These are phyloP conservation scores for Paracorniculantispora psalliotae DNA, from an alignment of 2,329 filamentous ascomycete genomes.

Conservation along the genomic window DNA sequence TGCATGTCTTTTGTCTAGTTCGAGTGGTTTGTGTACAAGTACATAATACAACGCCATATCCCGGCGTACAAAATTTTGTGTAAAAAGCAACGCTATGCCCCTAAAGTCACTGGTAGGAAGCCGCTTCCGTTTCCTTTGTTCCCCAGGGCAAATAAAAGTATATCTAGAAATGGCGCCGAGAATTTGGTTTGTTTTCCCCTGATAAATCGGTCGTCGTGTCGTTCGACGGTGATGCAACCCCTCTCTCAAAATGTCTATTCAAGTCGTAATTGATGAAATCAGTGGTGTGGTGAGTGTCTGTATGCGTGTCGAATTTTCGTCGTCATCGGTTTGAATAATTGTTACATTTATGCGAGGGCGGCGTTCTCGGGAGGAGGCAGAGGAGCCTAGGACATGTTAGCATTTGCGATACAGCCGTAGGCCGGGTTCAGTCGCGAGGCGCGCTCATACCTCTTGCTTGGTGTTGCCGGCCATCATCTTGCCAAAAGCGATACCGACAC, in stretches of 20 bases:
- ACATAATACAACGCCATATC: slow-evolving; percentile 13
- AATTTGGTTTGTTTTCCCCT: background rate
- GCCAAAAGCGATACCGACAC: slow-evolving; percentile 92
- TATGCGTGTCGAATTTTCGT: background rate
- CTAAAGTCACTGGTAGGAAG: background rate
- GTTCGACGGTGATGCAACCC: background rate
- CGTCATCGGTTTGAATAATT: background rate
- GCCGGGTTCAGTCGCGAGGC: too few species aligned
- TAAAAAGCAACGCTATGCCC: slow-evolving; percentile 13
- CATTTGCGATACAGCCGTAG: background rate
- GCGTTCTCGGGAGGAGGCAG: slow-evolving; percentile 26
- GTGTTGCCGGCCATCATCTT: slow-evolving; percentile 90
- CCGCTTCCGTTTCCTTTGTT: background rate
- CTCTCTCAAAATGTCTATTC: background rate
- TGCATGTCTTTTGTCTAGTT: slow-evolving; percentile 8
- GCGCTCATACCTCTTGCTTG: slow-evolving; percentile 61
- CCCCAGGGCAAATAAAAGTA: slow-evolving; percentile 6
- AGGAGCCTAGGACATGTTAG: slow-evolving; percentile 19
- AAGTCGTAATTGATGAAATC: slow-evolving; percentile 10
- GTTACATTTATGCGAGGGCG: slow-evolving; percentile 25
- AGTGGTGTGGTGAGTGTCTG: slow-evolving; percentile 13
- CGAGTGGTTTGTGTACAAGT: slow-evolving; percentile 11
- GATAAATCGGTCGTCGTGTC: background rate
- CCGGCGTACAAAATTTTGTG: slow-evolving; percentile 9
- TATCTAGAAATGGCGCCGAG: slow-evolving; percentile 7